Conservation (phyloP, 116 monocot species). For the Phalaenopsis hybrid region DNA sequence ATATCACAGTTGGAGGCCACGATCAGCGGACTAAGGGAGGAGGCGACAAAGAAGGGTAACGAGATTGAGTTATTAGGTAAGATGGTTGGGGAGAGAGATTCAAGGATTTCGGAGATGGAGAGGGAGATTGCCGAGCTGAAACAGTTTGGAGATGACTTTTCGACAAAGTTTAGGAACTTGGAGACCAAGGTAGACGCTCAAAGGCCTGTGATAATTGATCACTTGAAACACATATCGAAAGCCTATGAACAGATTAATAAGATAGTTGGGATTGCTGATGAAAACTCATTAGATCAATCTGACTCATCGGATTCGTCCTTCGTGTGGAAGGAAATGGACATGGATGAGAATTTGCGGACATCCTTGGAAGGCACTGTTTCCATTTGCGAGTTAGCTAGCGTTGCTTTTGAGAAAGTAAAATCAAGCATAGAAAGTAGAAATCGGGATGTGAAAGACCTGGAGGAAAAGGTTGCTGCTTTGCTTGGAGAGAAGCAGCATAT, state of each 20-base stretch:
- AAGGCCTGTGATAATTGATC: constrained; percentile 61
- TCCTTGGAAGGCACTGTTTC: constrained; percentile 47
- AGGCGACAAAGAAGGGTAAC: constrained; percentile 32
- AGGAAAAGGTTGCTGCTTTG: constrained; percentile 43
- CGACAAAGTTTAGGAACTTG: constrained; percentile 44
- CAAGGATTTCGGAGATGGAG: constrained; percentile 38
- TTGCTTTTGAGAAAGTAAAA: constrained; percentile 56
- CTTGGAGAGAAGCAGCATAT: constrained; percentile 81
- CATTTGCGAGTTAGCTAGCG: constrained; percentile 46
- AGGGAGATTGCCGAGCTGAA: constrained; percentile 37
- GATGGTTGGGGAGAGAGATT: constrained; percentile 15
- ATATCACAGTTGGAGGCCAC: constrained; percentile 92
- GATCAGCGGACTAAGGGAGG: constrained; percentile 44
- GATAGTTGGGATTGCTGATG: constrained; percentile 29
- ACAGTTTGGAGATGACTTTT: constrained; percentile 37
- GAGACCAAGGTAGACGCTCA: constrained; percentile 55
- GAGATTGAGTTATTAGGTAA: constrained; percentile 21
- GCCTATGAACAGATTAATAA: constrained; percentile 39
- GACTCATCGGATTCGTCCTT: constrained; percentile 55
- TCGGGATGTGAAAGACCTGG: constrained; percentile 30
- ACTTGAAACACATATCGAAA: constrained; percentile 61
- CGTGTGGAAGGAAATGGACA: constrained; percentile 65
- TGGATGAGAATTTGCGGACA: constrained; percentile 52
- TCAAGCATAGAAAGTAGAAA: constrained; percentile 31
- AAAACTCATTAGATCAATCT: constrained; percentile 19